These are phyloP conservation scores for Lactarius sp. DNA, from an alignment of 768 basidiomycete genomes.

Conservation along the genomic window DNA sequence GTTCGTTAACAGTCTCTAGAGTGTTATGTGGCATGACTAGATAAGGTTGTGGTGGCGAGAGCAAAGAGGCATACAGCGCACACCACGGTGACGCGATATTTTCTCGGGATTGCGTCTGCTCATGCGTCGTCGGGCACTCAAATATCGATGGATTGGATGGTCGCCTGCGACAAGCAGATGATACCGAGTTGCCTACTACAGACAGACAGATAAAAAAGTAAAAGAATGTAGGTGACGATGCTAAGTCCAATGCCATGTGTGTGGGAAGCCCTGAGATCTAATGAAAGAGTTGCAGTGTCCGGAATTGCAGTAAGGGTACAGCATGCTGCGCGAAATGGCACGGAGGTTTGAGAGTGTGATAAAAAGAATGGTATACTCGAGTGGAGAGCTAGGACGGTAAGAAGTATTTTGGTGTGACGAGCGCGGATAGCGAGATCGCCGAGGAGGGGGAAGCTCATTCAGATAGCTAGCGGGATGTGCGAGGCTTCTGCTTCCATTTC, in stretches of 20 bases:
- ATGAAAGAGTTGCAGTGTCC: conserved; percentile 17
- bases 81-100: not conserved
- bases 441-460: not conserved
- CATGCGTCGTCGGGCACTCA: not conserved
- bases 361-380: conserved; percentile 4
- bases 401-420: not conserved
- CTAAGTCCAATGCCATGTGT: conserved; percentile 22
- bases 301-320: conserved; percentile 21
- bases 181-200: conserved; percentile 22
- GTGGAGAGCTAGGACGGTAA: conserved; percentile 1
- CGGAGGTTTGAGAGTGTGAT: conserved; percentile 7
- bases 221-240: conserved; percentile 19
- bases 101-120: no score
- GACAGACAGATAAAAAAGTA: conserved; percentile 20
- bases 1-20: conserved; percentile 67
- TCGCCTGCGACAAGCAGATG: conserved; percentile 21
- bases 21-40: conserved; percentile 13
- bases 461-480: not conserved
- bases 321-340: conserved; percentile 11
- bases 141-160: not conserved
- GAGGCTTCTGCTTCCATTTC: conserved; percentile 31
- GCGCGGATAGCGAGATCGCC: not conserved
- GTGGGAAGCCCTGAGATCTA: conserved; percentile 10
- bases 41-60: not conserved
- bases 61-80: not conserved